phyloP scores from a whole-genome alignment of 352 stramenopile species.

The Pythium dissimile region DNA sequence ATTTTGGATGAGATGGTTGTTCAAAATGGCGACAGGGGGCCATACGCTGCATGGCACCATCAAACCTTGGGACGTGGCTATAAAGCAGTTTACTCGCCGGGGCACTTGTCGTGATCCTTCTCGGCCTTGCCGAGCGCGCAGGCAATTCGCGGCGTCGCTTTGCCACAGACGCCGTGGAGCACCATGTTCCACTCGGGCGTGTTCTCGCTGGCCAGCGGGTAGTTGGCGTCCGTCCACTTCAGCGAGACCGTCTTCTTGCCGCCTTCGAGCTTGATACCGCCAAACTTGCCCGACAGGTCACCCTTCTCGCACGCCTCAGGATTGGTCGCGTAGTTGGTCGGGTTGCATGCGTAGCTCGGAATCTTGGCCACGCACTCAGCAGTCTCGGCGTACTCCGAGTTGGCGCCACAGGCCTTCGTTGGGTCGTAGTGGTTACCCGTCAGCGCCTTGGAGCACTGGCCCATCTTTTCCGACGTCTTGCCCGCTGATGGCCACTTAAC shows the following conservation, averaged over 20 bases:
- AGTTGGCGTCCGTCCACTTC: conserved; percentile 24
- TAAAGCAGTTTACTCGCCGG: not conserved
- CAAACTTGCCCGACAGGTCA: conserved; percentile 33
- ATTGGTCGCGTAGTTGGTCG: conserved; percentile 21
- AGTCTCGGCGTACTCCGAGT: conserved; percentile 22
- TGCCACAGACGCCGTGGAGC: conserved; percentile 27
- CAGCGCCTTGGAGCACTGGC: conserved; percentile 13
- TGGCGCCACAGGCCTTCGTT: conserved; percentile 25
- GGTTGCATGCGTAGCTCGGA: conserved; percentile 26
- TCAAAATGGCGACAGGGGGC: not conserved
- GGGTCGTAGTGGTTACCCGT: conserved; percentile 38
- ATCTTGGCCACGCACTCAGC: conserved; percentile 20
- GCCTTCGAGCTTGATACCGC: conserved; percentile 17
- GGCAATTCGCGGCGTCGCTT: conserved; percentile 24
- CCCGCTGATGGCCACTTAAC: conserved; percentile 24
- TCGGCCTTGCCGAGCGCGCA: conserved; percentile 18
- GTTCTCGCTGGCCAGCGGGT: conserved; percentile 20
- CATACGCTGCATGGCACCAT: not conserved
- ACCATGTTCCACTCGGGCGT: conserved; percentile 32
- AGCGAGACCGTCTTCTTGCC: conserved; percentile 8
- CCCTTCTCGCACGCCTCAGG: conserved; percentile 25
- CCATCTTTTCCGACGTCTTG: conserved; percentile 20
- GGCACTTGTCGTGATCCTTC: not conserved
- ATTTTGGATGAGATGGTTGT: not conserved
- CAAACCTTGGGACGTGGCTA: not conserved